These are phyloP conservation scores for Dillenia suffruticosa DNA, from an alignment of 164 flowering plant species.

Conservation along the genomic window DNA sequence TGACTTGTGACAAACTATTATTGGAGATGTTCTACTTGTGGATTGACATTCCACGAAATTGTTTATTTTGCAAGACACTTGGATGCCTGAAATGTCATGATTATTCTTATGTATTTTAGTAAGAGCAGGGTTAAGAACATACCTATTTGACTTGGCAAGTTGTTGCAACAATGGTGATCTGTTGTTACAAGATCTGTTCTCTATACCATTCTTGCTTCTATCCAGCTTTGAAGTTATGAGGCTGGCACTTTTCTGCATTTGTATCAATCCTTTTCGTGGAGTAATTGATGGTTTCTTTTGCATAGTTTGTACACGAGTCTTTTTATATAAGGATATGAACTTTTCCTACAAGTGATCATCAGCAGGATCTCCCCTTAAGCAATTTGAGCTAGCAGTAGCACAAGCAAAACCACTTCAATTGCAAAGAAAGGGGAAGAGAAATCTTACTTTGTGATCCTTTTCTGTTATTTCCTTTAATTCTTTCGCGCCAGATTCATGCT, in stretches of 20 bases:
- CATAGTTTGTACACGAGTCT: constrained; percentile 15
- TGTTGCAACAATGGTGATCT: constrained; percentile 22
- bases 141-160: constrained; percentile 27
- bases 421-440: too few relatives aligned
- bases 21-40: too few relatives aligned
- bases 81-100: too few relatives aligned
- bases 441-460: constrained; percentile 19
- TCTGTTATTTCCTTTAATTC: constrained; percentile 11
- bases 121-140: neutral
- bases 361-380: neutral
- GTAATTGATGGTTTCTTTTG: constrained; percentile 9
- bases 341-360: constrained; percentile 17
- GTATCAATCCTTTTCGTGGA: constrained; percentile 2
- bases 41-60: too few relatives aligned
- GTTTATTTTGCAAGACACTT: too few relatives aligned
- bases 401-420: too few relatives aligned
- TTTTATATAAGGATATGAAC: constrained; percentile 5
- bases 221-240: constrained; percentile 2
- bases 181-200: constrained; percentile 10
- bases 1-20: too few relatives aligned
- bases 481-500: constrained; percentile 16
- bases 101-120: too few relatives aligned
- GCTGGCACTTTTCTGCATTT: constrained; percentile 4
- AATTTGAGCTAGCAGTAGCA: neutral
- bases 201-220: constrained; percentile 13